Base-by-base conservation (phyloP, 495 filamentous ascomycete genomes). In the Penicillium verhagenii region DNA sequence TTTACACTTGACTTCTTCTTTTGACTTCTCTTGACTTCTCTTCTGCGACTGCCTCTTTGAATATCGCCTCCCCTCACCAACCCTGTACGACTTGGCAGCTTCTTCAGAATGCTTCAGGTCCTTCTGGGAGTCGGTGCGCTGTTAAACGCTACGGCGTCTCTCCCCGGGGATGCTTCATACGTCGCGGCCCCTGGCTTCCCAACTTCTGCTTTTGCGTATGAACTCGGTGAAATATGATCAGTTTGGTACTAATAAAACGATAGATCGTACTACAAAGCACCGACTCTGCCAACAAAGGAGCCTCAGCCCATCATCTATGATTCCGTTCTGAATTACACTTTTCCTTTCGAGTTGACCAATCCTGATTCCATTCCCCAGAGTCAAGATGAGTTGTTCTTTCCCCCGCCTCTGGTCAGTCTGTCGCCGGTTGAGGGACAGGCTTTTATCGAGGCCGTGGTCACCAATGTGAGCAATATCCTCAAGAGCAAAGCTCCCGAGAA, bases 291-390 rank as follows among this genome's bases (percentile, higher is more conserved):
- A 42, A 84, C 81, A 31, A 67, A 73, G 50, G 75, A 86, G 64
- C 80, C 82, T 29, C 81, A 86, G 59, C 83, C 83, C 9, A 74
- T 74, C 31, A 68, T 86, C 18, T 71, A 77, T 52, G 81, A 85
- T 58, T 78, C 82, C 0, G 71, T 84, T 25, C 60, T 84, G 44
- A 78, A 85, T 50, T 69, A 80, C 57, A 83, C 78, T 0, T 86
- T 76, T 35, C 81, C 82, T 2, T 69, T 74, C 46, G 79, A 83
- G 56, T 64, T 86, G 44, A 85, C 82, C 0, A 72, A 80, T 55
- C 81, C 81, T 0, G 69, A 77, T 38, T 72, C 72, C 0, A 74
- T 85, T 25, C 82, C 81, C 5, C 58, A 72, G 19, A 76, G 77
- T 49, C 39, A 62, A 26, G 82, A 86, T 56, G 79, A 77, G 3